Evolutionary conservation across 2,329 filamentous ascomycete species (phyloP).

Genomic region (Hymenoscyphus albidus): DNA sequence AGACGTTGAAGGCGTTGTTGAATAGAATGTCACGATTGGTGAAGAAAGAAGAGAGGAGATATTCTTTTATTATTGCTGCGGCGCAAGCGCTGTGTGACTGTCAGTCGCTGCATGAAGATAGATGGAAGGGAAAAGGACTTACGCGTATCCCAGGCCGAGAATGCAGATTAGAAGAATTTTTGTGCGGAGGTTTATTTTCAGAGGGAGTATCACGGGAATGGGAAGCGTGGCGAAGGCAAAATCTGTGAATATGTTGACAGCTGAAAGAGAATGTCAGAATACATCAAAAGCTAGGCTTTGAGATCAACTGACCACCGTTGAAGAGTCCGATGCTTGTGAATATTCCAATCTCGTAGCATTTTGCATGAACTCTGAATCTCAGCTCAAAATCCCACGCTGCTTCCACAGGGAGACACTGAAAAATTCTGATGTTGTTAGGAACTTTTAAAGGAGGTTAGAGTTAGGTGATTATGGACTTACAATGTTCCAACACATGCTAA

Average conservation of each 20-base stretch:
- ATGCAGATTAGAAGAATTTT: constrained; percentile 38
- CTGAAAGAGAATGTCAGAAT: constrained; percentile 10
- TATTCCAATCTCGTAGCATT: constrained; percentile 40
- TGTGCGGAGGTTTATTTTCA: constrained; percentile 41
- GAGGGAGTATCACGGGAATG: constrained; percentile 40
- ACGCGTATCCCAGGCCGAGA: constrained; percentile 24
- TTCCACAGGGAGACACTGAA: constrained; percentile 44
- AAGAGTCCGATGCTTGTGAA: constrained; percentile 44
- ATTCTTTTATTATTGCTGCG: constrained; percentile 42
- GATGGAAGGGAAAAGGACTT: background rate
- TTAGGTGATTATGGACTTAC: background rate
- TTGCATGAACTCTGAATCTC: constrained; percentile 31
- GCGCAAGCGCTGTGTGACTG: constrained; percentile 36
- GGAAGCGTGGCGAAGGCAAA: constrained; percentile 39
- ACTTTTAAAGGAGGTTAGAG: background rate
- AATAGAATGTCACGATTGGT: constrained; percentile 36
- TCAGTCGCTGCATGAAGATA: background rate
- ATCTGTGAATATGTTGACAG: constrained; percentile 27
- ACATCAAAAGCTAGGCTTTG: background rate
- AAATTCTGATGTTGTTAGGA: constrained; percentile 36
- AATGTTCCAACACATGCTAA: constrained; percentile 41
- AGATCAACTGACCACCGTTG: constrained; percentile 38
- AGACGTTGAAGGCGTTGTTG: constrained; percentile 39
- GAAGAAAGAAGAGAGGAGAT: constrained; percentile 39
- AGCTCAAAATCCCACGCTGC: constrained; percentile 43